Conservation (phyloP, 2,329 filamentous ascomycete genomes). For the Penicillium sp. region DNA sequence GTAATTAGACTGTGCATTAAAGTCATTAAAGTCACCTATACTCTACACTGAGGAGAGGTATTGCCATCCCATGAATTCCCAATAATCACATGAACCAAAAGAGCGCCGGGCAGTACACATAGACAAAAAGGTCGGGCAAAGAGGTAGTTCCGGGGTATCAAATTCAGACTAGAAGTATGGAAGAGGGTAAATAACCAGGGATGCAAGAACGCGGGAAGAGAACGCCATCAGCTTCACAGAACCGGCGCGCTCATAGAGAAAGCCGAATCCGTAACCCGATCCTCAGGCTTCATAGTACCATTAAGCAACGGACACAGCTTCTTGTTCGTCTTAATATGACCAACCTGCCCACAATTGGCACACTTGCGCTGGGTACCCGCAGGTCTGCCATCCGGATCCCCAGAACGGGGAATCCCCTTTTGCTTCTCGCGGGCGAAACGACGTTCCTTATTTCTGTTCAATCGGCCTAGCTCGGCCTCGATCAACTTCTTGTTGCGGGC, state of each 20-base stretch:
- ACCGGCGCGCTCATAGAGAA: slow-evolving; percentile 47
- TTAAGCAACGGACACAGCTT: slow-evolving; percentile 90
- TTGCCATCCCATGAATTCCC: too few relatives aligned
- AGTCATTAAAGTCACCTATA: too few relatives aligned
- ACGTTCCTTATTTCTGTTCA: slow-evolving; percentile 88
- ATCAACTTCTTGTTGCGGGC: slow-evolving; percentile 60
- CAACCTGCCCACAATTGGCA: slow-evolving; percentile 93
- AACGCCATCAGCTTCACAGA: slow-evolving; percentile 19
- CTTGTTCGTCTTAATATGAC: slow-evolving; percentile 99
- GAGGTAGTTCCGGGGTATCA: slow-evolving; percentile 10
- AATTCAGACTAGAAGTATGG: slow-evolving; percentile 5
- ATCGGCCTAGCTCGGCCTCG: slow-evolving; percentile 71
- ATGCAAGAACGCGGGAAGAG: slow-evolving; percentile 10
- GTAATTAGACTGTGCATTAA: too few relatives aligned
- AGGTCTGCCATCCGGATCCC: slow-evolving; percentile 60
- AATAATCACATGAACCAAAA: neutral
- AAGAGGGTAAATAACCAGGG: neutral
- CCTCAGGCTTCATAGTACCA: slow-evolving; percentile 65
- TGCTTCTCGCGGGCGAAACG: slow-evolving; percentile 86
- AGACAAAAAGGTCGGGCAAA: slow-evolving; percentile 1
- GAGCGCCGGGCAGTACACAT: neutral
- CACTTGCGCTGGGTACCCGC: slow-evolving; percentile 73
- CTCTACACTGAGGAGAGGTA: too few relatives aligned
- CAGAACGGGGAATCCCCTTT: slow-evolving; percentile 59
- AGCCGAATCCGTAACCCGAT: slow-evolving; percentile 45